phyloP scores from a whole-genome alignment of 2,329 filamentous ascomycete species.

The Talaromyces sp. region DNA sequence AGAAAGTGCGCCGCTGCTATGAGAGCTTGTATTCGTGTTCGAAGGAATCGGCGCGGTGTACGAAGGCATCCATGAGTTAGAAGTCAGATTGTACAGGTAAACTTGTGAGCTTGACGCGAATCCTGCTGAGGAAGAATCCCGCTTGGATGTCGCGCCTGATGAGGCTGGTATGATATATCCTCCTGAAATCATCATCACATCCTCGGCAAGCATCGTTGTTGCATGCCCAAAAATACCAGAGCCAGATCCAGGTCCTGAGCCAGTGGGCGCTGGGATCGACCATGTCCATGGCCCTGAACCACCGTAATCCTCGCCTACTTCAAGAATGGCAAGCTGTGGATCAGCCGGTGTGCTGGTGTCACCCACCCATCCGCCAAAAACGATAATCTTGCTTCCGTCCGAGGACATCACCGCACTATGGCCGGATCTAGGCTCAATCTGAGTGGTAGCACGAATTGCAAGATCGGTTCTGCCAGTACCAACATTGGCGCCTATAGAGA shows the following conservation, averaged over 20 bases:
- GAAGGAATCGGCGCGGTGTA: slow-evolving; percentile 48
- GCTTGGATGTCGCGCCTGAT: slow-evolving; percentile 31
- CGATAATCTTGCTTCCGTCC: slow-evolving; percentile 69
- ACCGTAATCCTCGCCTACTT: slow-evolving; percentile 69
- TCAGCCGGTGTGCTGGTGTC: slow-evolving; percentile 68
- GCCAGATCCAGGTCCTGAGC: slow-evolving; percentile 36
- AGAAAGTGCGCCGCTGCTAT: slow-evolving; percentile 22
- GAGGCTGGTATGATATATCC: slow-evolving; percentile 50
- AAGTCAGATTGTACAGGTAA: slow-evolving; percentile 59
- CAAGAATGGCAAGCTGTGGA: slow-evolving; percentile 73
- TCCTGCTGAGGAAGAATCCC: slow-evolving; percentile 25
- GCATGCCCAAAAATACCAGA: slow-evolving; percentile 58
- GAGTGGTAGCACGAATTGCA: slow-evolving; percentile 43
- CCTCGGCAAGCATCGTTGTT: slow-evolving; percentile 56
- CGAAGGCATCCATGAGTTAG: slow-evolving; percentile 52
- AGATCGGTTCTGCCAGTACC: slow-evolving; percentile 51
- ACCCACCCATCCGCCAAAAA: slow-evolving; percentile 91
- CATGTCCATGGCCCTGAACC: slow-evolving; percentile 42
- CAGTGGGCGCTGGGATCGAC: slow-evolving; percentile 34
- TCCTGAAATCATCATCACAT: slow-evolving; percentile 57
- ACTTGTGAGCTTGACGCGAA: slow-evolving; percentile 40
- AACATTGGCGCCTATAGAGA: slow-evolving; percentile 54
- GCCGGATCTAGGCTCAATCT: slow-evolving; percentile 76
- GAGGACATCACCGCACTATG: slow-evolving; percentile 78
- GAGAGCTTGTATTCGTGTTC: slow-evolving; percentile 17